phyloP scores from a whole-genome alignment of 225 moss, liverwort and hornwort genomes.

The Takakia lepidozioides region DNA sequence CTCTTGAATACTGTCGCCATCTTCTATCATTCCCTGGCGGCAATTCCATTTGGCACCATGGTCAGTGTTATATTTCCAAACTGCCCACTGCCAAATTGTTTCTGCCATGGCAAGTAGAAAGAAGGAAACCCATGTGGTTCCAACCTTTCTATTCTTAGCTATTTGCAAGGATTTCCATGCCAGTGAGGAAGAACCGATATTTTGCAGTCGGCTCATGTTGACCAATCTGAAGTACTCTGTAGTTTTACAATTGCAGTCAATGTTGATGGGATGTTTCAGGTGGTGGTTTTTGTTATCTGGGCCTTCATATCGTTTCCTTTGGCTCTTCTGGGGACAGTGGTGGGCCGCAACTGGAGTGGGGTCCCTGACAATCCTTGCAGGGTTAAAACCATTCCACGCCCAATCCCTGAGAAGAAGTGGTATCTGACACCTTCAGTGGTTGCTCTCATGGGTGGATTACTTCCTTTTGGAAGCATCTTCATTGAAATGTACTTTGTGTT shows the following conservation, averaged over 20 bases:
- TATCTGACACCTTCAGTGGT: conserved; percentile 87
- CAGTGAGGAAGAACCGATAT: too few species aligned
- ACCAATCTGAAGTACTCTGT: too few species aligned
- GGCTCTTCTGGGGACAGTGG: conserved; percentile 90
- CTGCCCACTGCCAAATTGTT: too few species aligned
- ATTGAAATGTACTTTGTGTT: conserved; percentile 99
- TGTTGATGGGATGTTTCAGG: conserved; percentile 31
- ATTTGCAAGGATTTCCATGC: too few species aligned
- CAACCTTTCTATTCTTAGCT: too few species aligned
- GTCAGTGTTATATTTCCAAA: too few species aligned
- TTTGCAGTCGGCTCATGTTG: too few species aligned
- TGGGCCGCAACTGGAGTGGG: conserved; percentile 97
- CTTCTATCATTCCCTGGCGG: conserved; percentile 85
- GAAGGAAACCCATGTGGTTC: too few species aligned
- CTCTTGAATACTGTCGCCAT: conserved; percentile 92
- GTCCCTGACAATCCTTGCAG: conserved; percentile 95
- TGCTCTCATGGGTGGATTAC: conserved; percentile 79
- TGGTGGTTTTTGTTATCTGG: conserved; percentile 96
- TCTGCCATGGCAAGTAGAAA: too few species aligned
- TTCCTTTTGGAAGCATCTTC: conserved; percentile 97
- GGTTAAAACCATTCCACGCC: conserved; percentile 93
- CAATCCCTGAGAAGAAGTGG: conserved; percentile 98
- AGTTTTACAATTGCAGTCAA: too few species aligned
- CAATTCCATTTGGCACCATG: conserved; percentile 98
- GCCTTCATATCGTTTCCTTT: conserved; percentile 96